Base-by-base conservation (phyloP, 805 yeast species). In the Candida sanyiensis region DNA sequence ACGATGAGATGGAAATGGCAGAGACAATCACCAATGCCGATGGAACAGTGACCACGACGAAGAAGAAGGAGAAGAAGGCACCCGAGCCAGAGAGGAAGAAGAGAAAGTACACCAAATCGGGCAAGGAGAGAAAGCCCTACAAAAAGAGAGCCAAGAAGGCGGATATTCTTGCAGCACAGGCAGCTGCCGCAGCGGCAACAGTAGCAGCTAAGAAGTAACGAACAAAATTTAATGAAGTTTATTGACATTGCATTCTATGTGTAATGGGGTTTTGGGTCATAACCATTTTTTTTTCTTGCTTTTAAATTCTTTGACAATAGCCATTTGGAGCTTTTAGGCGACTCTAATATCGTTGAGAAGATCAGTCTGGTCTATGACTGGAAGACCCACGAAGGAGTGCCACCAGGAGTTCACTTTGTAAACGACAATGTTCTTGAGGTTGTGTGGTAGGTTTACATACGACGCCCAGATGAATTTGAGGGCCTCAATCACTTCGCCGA, bases 361-460 rank as follows among this genome's bases (percentile, higher is more conserved):
- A 35, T 49, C 50, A 15, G 48, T 38, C 17, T 44, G 41, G 29
- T 51, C 43, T 18, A 54, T 38, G 35, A 52, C 48, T 29, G 59
- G 57, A 16, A 69, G 71, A n/a, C 95, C 95, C 40, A 86, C 69
- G 54, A 86, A 83, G 26, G 57, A 57, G 52, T 82, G 79, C 96
- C 96, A 90, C 57, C 73, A 69, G 28, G 67, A 63, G 42, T 70
- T 72, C 26, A 73, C 33, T 44, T 77, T 66, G 39, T 69, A 63
- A 35, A 87, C 47, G 8, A 62, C 47, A 39, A 75, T 47, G 26
- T 73, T 69, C 62, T 72, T 75, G 1, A 83, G 28, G 39, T 77
- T 72, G 39, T 66, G 65, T 9, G 97, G 97, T 46, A 90, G 71
- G 28, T 78, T 70, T 35, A 69, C 49, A 59, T 90, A 89, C 33